Evolutionary conservation across 192 early-diverging fungal genomes (phyloP).

Genomic region (Dispira parvispora): DNA sequence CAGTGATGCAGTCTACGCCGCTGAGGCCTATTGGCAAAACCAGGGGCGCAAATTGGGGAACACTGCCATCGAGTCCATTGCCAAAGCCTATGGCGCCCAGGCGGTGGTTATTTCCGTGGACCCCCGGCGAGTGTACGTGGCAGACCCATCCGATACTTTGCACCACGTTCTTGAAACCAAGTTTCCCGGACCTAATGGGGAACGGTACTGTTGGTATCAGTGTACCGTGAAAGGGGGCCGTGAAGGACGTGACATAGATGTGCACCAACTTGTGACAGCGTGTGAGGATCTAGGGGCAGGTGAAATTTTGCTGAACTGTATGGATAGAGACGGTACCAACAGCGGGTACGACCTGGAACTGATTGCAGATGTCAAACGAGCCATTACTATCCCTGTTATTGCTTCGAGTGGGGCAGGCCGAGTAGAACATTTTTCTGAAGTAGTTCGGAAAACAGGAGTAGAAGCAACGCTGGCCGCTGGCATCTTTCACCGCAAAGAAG

Average conservation of each 20-base stretch:
- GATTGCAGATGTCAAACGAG: conserved; percentile 55
- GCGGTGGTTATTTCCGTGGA: conserved; percentile 98
- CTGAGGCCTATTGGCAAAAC: conserved; percentile 60
- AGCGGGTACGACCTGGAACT: conserved; percentile 88
- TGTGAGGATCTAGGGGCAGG: conserved; percentile 88
- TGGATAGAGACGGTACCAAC: conserved; percentile 98
- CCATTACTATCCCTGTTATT: conserved; percentile 90
- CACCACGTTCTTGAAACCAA: conserved; percentile 61
- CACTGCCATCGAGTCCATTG: conserved; percentile 91
- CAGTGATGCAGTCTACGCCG: conserved; percentile 96
- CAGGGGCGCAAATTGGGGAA: conserved; percentile 38
- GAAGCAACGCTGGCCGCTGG: conserved; percentile 96
- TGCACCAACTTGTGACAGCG: conserved; percentile 70
- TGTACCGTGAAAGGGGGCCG: conserved; percentile 97
- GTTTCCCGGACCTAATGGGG: conserved; percentile 76
- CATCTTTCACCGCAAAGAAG: conserved; percentile 93
- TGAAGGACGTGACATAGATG: conserved; percentile 89
- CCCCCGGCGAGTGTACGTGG: conserved; percentile 85
- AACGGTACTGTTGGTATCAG: conserved; percentile 96
- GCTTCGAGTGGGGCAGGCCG: conserved; percentile 87
- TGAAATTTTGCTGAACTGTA: conserved; percentile 95
- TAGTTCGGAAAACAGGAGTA: conserved; percentile 67
- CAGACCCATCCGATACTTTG: conserved; percentile 44
- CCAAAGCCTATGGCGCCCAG: conserved; percentile 85
- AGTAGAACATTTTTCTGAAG: conserved; percentile 73